Percentiles rank a stretch among this genome's conserved stretches.
phyloP scores from a whole-genome alignment of 2,329 filamentous ascomycete species.

The Cadophora luteo-olivacea region DNA sequence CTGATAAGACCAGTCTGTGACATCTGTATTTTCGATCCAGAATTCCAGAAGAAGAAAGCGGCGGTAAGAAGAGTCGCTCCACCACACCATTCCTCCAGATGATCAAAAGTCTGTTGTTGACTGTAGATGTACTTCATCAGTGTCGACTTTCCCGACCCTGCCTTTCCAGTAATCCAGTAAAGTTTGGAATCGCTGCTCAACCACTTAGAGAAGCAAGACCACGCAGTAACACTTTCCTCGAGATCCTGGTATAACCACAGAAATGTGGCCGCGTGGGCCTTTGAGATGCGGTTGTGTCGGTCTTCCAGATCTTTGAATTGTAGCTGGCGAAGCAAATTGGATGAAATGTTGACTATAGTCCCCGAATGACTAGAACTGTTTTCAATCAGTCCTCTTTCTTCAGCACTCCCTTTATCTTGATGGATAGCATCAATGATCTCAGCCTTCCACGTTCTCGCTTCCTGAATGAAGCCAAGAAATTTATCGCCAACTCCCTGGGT shows the following conservation, averaged over 20 bases:
- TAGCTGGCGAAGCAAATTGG: background rate
- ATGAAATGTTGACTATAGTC: background rate
- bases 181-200: background rate
- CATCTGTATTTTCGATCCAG: background rate
- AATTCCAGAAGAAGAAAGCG: background rate
- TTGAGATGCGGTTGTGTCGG: background rate
- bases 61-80: background rate
- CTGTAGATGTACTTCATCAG: background rate
- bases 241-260: background rate
- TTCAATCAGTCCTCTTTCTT: background rate
- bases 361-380: background rate
- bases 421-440: background rate
- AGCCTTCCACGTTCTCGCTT: background rate
- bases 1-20: background rate
- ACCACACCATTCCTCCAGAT: background rate
- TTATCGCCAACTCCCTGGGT: background rate
- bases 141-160: background rate
- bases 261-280: background rate
- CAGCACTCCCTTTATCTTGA: background rate
- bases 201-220: background rate
- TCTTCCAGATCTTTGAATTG: background rate
- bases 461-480: background rate
- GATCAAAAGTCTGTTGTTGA: background rate
- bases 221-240: background rate
- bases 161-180: background rate